Conservation (phyloP, 371 early-diverging fungal species). For the Chytridiales sp. region DNA sequence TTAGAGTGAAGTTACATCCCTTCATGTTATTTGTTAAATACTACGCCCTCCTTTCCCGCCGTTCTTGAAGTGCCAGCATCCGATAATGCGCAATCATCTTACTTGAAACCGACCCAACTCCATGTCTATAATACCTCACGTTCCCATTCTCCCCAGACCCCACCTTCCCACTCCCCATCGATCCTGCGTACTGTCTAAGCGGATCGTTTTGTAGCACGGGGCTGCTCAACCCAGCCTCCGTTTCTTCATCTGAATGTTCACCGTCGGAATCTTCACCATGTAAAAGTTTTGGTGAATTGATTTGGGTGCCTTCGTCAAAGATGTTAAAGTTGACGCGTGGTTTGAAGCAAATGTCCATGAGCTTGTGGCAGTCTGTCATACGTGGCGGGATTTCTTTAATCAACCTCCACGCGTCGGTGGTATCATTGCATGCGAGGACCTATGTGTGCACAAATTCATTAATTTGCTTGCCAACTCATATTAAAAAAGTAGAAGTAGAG, state of each 20-base stretch:
- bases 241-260: slow-evolving; percentile 13
- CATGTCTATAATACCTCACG: slow-evolving; percentile 18
- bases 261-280: not conserved
- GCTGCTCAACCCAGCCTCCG: not conserved
- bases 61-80: slow-evolving; percentile 24
- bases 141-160: not conserved
- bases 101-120: slow-evolving; percentile 29
- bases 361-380: slow-evolving; percentile 66
- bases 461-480: not conserved
- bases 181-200: not conserved
- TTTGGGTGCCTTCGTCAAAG: slow-evolving; percentile 1
- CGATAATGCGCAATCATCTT: slow-evolving; percentile 34
- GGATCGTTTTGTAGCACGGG: slow-evolving; percentile 15
- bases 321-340: slow-evolving; percentile 26
- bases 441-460: too few relatives aligned
- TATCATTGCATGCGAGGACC: slow-evolving; percentile 31
- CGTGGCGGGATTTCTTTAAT: slow-evolving; percentile 32
- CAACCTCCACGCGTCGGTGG: slow-evolving; percentile 31
- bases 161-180: not conserved
- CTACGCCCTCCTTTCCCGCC: slow-evolving; percentile 15
- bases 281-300: not conserved
- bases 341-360: slow-evolving; percentile 56
- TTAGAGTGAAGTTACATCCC: too few relatives aligned
- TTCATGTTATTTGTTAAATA: too few relatives aligned
- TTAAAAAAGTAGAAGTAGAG: not conserved